These are phyloP conservation scores for Chlorella sp. DNA, from an alignment of 139 green algal genomes.

Conservation along the genomic window DNA sequence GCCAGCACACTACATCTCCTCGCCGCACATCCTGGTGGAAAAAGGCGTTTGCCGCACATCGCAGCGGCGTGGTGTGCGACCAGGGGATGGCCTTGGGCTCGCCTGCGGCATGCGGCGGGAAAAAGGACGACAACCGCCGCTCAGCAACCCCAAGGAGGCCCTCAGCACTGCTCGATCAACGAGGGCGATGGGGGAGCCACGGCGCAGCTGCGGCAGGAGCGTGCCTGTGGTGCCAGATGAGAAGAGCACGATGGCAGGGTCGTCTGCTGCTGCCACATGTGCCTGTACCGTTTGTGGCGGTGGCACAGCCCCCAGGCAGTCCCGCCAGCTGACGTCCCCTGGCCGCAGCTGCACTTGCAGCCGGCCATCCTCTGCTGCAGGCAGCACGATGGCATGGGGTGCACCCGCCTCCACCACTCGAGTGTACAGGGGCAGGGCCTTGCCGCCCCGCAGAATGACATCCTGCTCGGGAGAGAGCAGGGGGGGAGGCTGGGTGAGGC, in stretches of 20 bases:
- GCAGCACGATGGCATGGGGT: slow-evolving; percentile 56
- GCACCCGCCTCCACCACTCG: slow-evolving; percentile 57
- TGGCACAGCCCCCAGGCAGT: slow-evolving; percentile 55
- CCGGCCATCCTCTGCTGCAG: slow-evolving; percentile 7
- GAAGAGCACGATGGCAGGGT: slow-evolving; percentile 88
- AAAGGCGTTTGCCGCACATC: slow-evolving; percentile 80
- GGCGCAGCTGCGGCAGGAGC: no score
- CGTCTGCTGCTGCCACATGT: slow-evolving; percentile 49
- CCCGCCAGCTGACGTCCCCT: slow-evolving; percentile 59
- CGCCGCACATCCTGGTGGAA: slow-evolving; percentile 74
- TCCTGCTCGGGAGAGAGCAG: slow-evolving; percentile 60
- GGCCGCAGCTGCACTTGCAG: slow-evolving; percentile 45
- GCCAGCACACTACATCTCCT: slow-evolving; percentile 85
- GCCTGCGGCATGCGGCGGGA: slow-evolving; percentile 47
- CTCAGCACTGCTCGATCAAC: no score
- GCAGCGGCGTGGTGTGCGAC: slow-evolving; percentile 87
- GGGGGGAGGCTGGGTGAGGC: neutral
- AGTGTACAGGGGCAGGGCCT: slow-evolving; percentile 78
- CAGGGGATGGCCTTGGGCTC: slow-evolving; percentile 95
- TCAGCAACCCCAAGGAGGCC: no score
- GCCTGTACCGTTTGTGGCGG: neutral
- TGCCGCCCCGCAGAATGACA: slow-evolving; percentile 76
- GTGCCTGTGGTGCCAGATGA: slow-evolving; percentile 88
- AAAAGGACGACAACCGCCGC: no score
- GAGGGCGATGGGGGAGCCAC: no score